Conservation (phyloP, 2,329 filamentous ascomycete genomes). For the Penicillium sp. region DNA sequence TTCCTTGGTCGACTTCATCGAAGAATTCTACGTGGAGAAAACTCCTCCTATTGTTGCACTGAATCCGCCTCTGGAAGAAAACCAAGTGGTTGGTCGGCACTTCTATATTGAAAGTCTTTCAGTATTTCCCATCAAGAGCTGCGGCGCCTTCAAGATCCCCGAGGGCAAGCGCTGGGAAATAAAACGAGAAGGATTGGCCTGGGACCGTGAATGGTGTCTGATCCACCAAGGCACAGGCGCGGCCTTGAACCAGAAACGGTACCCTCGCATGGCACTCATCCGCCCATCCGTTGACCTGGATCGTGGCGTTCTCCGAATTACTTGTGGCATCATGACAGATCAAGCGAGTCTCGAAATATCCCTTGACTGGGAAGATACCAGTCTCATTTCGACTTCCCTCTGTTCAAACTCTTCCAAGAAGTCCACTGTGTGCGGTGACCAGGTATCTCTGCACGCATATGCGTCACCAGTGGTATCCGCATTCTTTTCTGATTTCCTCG, state of each 20-base stretch:
- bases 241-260: constrained; percentile 82
- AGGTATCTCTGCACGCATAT: constrained; percentile 70
- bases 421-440: constrained; percentile 78
- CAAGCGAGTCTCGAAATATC: constrained; percentile 37
- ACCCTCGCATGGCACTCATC: constrained; percentile 83
- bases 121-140: constrained; percentile 94
- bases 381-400: constrained; percentile 67
- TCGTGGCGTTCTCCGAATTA: constrained; percentile 62
- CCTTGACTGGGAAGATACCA: constrained; percentile 31
- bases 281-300: constrained; percentile 71
- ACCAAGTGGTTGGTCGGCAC: constrained; percentile 16
- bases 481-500: constrained; percentile 76
- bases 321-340: constrained; percentile 37
- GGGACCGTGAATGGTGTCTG: constrained; percentile 97
- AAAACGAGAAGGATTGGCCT: constrained; percentile 76
- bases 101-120: constrained; percentile 63
- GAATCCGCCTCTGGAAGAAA: constrained; percentile 13
- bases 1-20: constrained; percentile 67
- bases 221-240: constrained; percentile 81
- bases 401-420: constrained; percentile 35
- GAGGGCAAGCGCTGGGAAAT: constrained; percentile 68
- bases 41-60: constrained; percentile 17
- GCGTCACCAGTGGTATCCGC: constrained; percentile 61
- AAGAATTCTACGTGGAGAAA: constrained; percentile 62
- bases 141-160: constrained; percentile 73